Conservation (phyloP, 2,329 filamentous ascomycete species). For the Fusarium pilosicola region DNA sequence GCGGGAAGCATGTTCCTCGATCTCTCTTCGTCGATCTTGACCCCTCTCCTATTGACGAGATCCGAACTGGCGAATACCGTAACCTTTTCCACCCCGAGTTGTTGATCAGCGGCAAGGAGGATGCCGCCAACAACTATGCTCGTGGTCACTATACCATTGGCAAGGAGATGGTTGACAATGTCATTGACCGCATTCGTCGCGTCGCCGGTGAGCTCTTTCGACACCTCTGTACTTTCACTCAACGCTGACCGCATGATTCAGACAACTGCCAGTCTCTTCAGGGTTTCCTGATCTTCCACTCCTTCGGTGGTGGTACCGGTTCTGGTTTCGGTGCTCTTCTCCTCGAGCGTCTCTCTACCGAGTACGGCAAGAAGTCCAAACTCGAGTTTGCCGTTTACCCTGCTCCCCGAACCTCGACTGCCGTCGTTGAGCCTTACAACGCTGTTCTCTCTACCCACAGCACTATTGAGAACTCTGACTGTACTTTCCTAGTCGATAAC, state of each 20-base stretch:
- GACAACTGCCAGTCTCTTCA: constrained; percentile 79
- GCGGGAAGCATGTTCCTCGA: constrained; percentile 76
- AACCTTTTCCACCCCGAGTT: constrained; percentile 78
- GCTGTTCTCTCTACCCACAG: constrained; percentile 78
- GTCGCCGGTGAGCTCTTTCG: constrained; percentile 66
- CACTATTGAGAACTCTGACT: constrained; percentile 82
- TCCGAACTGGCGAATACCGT: constrained; percentile 74
- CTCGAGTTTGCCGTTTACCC: constrained; percentile 80
- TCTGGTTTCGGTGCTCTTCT: constrained; percentile 78
- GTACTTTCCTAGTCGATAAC: constrained; percentile 80
- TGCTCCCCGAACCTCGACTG: constrained; percentile 74
- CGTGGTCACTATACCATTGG: constrained; percentile 81
- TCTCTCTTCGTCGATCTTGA: constrained; percentile 79
- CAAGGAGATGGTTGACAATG: constrained; percentile 78
- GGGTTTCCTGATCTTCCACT: constrained; percentile 80
- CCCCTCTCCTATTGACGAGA: constrained; percentile 78
- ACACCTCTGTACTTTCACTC: neutral
- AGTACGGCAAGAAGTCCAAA: constrained; percentile 82
- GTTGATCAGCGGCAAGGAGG: constrained; percentile 78
- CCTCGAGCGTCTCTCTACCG: constrained; percentile 76
- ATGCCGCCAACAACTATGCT: constrained; percentile 82
- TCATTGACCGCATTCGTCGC: constrained; percentile 76
- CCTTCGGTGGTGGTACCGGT: constrained; percentile 77
- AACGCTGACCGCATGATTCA: constrained; percentile 45
- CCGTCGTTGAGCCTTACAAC: constrained; percentile 80